Evolutionary conservation across 2,329 filamentous ascomycete genomes (phyloP), one percentile per base, ranked within the genome.

Genomic region (Allantophomopsis cytisporea): DNA sequence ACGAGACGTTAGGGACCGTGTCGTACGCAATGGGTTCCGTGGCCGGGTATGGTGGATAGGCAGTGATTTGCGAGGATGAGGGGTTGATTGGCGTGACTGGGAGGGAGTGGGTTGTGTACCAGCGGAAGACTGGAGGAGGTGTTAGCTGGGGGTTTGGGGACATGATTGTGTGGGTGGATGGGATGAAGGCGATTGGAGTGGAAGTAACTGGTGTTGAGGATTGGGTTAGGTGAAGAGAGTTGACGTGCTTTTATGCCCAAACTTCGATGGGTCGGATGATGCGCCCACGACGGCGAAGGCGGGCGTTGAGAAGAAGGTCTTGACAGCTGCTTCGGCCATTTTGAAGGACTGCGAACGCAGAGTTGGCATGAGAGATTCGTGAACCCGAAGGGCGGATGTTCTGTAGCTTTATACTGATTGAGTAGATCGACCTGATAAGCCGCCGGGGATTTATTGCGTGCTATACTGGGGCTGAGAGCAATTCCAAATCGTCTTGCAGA

Each of bases 231-330:
- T n/a, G n/a, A n/a, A n/a, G n/a, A n/a, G n/a, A n/a, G n/a, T 15
- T 30, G 21, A 54, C 64, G 42, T 60, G 88, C 87, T 21, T 66
- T 86, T 88, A 60, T 94, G 82, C 17, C 91, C 89, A 54, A 83
- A 95, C 60, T 94, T 95, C 55, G 69, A 65, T 32, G 82, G 68
- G 61, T 94, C 86, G 39, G 83, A 83, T 56, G 82, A 89, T 31
- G 89, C 89, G 51, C 89, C 89, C 15, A 88, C 86, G 20, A 95
- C 89, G 42, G 89, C 88, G 58, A 89, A 94, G 48, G 72, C 68
- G 18, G 80, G 74, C 7, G 80, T 81, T 3, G 75, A 69, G 65
- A 95, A 94, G 69, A 95, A 95, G 11, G 70, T 69, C 46, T 76
- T 77, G 35, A 86, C 78, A 35, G 81, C 73, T 36, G 76, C 68